Evolutionary conservation across 2,329 filamentous ascomycete species (phyloP).

Genomic region (Microsporum canis): DNA sequence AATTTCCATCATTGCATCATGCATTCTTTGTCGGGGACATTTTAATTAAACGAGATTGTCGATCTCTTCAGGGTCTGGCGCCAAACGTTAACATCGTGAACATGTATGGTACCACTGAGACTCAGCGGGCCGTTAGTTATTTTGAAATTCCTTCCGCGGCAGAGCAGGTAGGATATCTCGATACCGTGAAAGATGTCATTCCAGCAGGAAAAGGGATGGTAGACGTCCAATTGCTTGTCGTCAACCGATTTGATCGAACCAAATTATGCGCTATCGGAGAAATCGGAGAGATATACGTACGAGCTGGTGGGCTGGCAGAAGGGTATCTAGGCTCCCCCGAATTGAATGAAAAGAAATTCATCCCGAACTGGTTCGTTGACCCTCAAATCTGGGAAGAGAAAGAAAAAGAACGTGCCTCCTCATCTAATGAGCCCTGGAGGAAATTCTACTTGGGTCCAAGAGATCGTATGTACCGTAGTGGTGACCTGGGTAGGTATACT

Average conservation of each 20-base stretch:
- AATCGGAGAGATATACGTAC: constrained; percentile 70
- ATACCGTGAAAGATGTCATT: constrained; percentile 60
- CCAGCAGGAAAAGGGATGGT: constrained; percentile 79
- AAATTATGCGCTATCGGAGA: constrained; percentile 69
- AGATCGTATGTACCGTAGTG: constrained; percentile 77
- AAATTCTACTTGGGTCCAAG: constrained; percentile 67
- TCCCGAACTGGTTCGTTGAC: constrained; percentile 78
- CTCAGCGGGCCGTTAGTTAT: constrained; percentile 68
- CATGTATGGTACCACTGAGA: constrained; percentile 85
- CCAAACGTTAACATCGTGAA: constrained; percentile 66
- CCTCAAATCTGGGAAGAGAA: constrained; percentile 55
- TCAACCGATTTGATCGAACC: constrained; percentile 55
- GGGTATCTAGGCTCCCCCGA: constrained; percentile 57
- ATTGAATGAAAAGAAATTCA: constrained; percentile 63
- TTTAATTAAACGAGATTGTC: constrained; percentile 72
- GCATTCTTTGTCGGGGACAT: constrained; percentile 91
- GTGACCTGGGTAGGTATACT: constrained; percentile 70
- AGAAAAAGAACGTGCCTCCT: constrained; percentile 44
- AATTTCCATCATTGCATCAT: constrained; percentile 64
- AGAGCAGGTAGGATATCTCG: constrained; percentile 52
- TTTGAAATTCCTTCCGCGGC: constrained; percentile 61
- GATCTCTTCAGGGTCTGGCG: constrained; percentile 61
- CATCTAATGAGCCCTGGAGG: constrained; percentile 60
- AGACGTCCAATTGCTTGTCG: constrained; percentile 77
- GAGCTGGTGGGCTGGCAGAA: constrained; percentile 73